Percentiles rank a stretch among this genome's conserved stretches.
phyloP scores from a whole-genome alignment of 768 basidiomycete species.

The Amanita rubescens region DNA sequence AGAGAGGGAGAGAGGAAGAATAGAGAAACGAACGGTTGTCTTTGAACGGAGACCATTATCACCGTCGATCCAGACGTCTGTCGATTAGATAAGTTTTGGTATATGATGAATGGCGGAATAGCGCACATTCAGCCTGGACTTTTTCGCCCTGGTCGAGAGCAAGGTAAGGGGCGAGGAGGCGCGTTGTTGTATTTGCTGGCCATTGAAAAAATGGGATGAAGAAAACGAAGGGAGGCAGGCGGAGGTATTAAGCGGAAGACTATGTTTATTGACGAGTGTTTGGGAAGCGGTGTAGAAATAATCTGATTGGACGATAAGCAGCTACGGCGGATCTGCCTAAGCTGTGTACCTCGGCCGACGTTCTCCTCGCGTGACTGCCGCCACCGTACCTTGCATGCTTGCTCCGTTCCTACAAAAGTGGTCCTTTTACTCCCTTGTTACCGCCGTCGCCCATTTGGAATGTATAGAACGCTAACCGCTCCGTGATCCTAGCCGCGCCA shows the following conservation, averaged over 20 bases:
- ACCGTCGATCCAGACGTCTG: constrained; percentile 98
- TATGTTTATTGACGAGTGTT: constrained; percentile 26
- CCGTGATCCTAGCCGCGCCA: constrained; percentile 70
- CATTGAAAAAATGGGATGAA: constrained; percentile 17
- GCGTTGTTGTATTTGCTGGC: constrained; percentile 59
- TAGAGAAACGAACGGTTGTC: constrained; percentile 62
- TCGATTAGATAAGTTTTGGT: constrained; percentile 12
- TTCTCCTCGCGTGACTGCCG: background rate
- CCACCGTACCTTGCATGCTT: background rate
- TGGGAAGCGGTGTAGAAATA: no score
- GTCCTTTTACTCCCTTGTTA: constrained; percentile 29
- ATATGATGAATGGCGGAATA: constrained; percentile 9
- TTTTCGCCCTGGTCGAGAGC: constrained; percentile 86
- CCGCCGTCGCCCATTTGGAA: constrained; percentile 15
- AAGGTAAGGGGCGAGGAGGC: constrained; percentile 86
- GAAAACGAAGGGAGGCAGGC: constrained; percentile 15
- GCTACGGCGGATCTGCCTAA: constrained; percentile 8
- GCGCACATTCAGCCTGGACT: constrained; percentile 88
- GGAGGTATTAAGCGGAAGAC: constrained; percentile 16
- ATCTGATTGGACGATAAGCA: constrained; percentile 40
- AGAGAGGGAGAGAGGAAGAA: background rate
- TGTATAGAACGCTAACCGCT: constrained; percentile 43
- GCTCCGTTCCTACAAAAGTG: constrained; percentile 30
- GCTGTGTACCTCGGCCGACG: background rate
- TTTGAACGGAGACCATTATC: constrained; percentile 92